phyloP scores from a whole-genome alignment of 2,329 filamentous ascomycete genomes.

The Fusarium tupiense region DNA sequence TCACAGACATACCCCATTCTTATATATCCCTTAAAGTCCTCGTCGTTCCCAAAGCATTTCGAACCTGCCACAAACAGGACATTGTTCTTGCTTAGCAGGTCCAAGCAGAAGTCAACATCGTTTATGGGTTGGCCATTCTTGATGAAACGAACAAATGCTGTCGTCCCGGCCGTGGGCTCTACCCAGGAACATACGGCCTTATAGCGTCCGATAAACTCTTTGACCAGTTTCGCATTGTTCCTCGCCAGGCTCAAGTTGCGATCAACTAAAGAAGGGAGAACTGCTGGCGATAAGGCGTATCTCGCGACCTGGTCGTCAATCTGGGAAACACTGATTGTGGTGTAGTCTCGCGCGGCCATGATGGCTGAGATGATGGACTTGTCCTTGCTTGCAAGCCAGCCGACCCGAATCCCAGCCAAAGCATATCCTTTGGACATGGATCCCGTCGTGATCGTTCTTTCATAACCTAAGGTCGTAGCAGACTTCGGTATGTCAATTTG shows the following conservation, averaged over 20 bases:
- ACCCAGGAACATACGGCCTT: constrained; percentile 73
- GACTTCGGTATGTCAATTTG: constrained; percentile 64
- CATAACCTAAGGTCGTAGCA: constrained; percentile 76
- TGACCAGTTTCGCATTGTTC: constrained; percentile 73
- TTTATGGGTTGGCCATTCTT: constrained; percentile 71
- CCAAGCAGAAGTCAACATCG: constrained; percentile 76
- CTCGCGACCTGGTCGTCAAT: constrained; percentile 82
- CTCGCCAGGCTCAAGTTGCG: constrained; percentile 72
- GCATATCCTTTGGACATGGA: constrained; percentile 89
- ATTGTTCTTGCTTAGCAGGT: constrained; percentile 73
- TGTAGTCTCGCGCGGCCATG: constrained; percentile 78
- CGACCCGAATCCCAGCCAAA: constrained; percentile 81
- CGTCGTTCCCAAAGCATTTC: constrained; percentile 73
- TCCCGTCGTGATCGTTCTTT: constrained; percentile 76
- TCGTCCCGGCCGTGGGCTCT: constrained; percentile 81
- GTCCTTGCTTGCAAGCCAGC: constrained; percentile 81
- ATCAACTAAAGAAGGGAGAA: constrained; percentile 54
- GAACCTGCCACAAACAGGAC: constrained; percentile 80
- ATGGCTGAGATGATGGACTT: constrained; percentile 69
- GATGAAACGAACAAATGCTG: constrained; percentile 77
- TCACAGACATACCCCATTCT: constrained; percentile 80
- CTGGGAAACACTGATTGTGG: constrained; percentile 85
- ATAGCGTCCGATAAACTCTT: constrained; percentile 73
- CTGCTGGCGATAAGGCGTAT: constrained; percentile 70
- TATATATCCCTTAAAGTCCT: constrained; percentile 78